A percentile compares a stretch with the other conserved stretches of the same genome.
These are phyloP conservation scores for Caryopteris hybrid DNA, from an alignment of 305 asterid species.

Conservation along the genomic window DNA sequence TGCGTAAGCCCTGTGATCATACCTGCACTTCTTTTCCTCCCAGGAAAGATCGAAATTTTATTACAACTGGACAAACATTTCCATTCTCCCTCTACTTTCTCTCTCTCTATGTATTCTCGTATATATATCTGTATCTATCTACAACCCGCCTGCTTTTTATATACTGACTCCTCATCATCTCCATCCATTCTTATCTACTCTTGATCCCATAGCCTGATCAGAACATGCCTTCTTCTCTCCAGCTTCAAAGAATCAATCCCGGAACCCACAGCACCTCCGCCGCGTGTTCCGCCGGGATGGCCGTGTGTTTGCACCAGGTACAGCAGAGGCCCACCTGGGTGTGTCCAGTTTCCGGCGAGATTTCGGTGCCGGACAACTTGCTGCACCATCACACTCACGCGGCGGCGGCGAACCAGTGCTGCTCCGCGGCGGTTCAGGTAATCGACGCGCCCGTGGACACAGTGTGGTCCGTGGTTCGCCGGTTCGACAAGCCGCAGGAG, in stretches of 20 bases:
- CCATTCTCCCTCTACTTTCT: not conserved
- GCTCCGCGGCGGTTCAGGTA: constrained; percentile 59
- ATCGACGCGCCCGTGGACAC: constrained; percentile 51
- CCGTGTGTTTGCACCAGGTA: constrained; percentile 23
- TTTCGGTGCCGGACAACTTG: constrained; percentile 38
- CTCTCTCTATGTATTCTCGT: not conserved
- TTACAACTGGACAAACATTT: constrained; percentile 9
- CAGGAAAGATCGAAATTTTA: constrained; percentile 8
- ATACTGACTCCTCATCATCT: not conserved
- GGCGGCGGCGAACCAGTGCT: constrained; percentile 59
- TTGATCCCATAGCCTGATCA: too few species aligned
- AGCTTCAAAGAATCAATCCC: constrained; percentile 41
- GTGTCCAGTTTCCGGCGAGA: constrained; percentile 28
- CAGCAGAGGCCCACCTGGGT: constrained; percentile 31
- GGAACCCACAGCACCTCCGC: not conserved
- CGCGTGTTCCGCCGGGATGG: not conserved
- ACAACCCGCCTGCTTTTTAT: not conserved
- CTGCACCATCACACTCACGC: constrained; percentile 63
- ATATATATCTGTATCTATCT: too few species aligned
- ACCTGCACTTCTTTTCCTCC: constrained; percentile 1
- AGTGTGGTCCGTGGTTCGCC: constrained; percentile 83
- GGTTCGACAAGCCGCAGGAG: constrained; percentile 81
- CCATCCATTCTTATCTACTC: not conserved
- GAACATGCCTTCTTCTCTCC: constrained; percentile 67
- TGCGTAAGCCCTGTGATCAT: constrained; percentile 6